A percentile compares a stretch with the other conserved stretches of the same genome.
These are phyloP conservation scores for Cerioporus squamosus DNA, from an alignment of 1,284 basidiomycete genomes.

Conservation along the genomic window DNA sequence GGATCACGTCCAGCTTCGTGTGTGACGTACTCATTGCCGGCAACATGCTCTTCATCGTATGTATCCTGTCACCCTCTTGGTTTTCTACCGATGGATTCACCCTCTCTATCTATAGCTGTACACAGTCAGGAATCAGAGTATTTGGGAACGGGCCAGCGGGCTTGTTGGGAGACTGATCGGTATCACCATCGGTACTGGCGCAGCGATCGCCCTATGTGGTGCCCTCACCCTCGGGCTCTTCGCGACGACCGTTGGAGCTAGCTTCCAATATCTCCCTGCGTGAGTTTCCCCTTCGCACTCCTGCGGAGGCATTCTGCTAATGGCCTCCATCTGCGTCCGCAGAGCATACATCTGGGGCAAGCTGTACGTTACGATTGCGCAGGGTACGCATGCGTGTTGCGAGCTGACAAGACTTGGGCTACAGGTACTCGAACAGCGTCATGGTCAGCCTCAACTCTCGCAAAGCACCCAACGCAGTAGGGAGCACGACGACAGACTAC, in stretches of 20 bases:
- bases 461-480: background rate
- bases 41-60: conserved; percentile 26
- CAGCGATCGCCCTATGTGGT: conserved; percentile 7
- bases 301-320: background rate
- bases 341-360: conserved; percentile 18
- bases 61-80: background rate
- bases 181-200: conserved; percentile 7
- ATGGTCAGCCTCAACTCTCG: conserved; percentile 18
- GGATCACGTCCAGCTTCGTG: conserved; percentile 24
- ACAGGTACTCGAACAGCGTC: conserved; percentile 15
- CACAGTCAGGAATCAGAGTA: conserved; percentile 6
- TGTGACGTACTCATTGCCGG: conserved; percentile 25
- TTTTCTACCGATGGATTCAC: background rate
- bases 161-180: conserved; percentile 5
- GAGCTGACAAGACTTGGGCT: background rate
- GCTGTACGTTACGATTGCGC: background rate
- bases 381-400: background rate
- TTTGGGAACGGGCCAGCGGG: conserved; percentile 1
- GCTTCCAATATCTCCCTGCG: conserved; percentile 15
- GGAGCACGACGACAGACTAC: background rate
- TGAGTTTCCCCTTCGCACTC: background rate
- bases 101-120: background rate
- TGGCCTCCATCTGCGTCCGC: background rate
- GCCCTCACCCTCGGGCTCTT: conserved; percentile 11
- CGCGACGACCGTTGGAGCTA: conserved; percentile 7